A percentile compares a stretch with the other conserved stretches of the same genome.
phyloP scores from a whole-genome alignment of 352 stramenopile genomes.

The Globisporangium echinulatum region DNA sequence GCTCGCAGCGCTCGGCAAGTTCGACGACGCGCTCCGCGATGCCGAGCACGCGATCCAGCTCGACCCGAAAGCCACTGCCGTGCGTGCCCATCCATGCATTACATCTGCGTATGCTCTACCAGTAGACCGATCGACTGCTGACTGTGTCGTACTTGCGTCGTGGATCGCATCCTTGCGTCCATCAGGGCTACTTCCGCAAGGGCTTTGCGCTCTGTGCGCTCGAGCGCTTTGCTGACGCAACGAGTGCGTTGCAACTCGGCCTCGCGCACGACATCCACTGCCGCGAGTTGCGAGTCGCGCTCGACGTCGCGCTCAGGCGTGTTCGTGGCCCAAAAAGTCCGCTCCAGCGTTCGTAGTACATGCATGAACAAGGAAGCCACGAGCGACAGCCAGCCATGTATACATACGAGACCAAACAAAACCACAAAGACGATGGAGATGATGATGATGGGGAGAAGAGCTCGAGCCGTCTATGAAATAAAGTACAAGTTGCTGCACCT shows the following conservation, averaged over 20 bases:
- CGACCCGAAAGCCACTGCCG: slow-evolving; percentile 42
- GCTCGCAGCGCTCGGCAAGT: slow-evolving; percentile 42
- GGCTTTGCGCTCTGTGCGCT: slow-evolving; percentile 54
- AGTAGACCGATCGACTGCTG: too few relatives aligned
- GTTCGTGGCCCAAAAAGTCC: slow-evolving; percentile 2
- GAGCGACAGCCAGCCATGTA: neutral
- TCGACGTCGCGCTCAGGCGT: slow-evolving; percentile 35
- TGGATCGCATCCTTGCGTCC: neutral
- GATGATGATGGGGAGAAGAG: neutral
- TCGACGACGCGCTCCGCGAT: slow-evolving; percentile 36
- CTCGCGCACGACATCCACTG: slow-evolving; percentile 58
- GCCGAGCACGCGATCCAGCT: slow-evolving; percentile 45
- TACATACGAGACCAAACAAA: neutral
- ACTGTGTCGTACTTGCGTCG: too few relatives aligned
- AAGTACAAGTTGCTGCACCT: neutral
- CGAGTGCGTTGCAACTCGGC: slow-evolving; percentile 50
- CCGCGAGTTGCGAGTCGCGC: slow-evolving; percentile 46
- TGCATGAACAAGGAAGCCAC: neutral
- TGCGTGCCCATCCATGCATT: slow-evolving; percentile 15
- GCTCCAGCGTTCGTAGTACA: neutral
- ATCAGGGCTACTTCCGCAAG: slow-evolving; percentile 63
- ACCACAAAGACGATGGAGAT: neutral
- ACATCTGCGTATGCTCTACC: neutral
- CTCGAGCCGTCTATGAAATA: neutral
- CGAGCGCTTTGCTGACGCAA: slow-evolving; percentile 43